A percentile compares a stretch with the other conserved stretches of the same genome.
phyloP scores from a whole-genome alignment of 2,329 filamentous ascomycete species.

The Catunica adiposa region DNA sequence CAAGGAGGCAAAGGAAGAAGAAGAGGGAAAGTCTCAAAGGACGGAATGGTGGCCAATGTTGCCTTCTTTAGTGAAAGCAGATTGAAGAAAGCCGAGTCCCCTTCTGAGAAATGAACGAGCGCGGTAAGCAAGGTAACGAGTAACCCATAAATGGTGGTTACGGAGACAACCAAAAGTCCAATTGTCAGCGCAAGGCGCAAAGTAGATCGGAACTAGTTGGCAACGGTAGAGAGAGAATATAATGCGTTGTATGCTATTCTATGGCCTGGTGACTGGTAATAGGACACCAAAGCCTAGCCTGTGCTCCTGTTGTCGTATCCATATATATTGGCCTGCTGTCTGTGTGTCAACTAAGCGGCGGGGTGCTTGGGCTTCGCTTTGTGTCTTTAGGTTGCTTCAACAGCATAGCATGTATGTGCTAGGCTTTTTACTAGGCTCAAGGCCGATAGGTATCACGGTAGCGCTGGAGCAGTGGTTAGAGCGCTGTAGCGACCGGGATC shows the following conservation, averaged over 20 bases:
- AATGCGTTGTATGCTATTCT: no score
- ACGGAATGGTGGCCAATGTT: not conserved
- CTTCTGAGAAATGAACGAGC: not conserved
- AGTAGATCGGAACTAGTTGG: not conserved
- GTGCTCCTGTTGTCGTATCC: not conserved
- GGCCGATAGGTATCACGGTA: no score
- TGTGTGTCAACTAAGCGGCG: not conserved
- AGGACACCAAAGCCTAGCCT: not conserved
- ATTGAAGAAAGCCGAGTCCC: not conserved
- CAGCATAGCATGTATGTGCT: no score
- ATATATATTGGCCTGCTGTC: not conserved
- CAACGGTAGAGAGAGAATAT: not conserved
- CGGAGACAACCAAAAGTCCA: no score
- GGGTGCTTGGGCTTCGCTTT: not conserved
- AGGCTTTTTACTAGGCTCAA: not conserved
- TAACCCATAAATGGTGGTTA: no score
- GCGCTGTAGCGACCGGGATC: no score
- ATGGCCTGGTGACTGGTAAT: no score
- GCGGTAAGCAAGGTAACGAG: not conserved
- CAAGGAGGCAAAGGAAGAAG: slow-evolving; percentile 5
- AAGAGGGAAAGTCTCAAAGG: not conserved
- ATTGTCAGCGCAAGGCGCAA: not conserved
- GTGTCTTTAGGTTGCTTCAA: not conserved
- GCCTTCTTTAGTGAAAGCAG: not conserved
- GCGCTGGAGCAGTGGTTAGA: no score